phyloP scores from a whole-genome alignment of 2,329 filamentous ascomycete species.

The Diaporthe ilicicola region DNA sequence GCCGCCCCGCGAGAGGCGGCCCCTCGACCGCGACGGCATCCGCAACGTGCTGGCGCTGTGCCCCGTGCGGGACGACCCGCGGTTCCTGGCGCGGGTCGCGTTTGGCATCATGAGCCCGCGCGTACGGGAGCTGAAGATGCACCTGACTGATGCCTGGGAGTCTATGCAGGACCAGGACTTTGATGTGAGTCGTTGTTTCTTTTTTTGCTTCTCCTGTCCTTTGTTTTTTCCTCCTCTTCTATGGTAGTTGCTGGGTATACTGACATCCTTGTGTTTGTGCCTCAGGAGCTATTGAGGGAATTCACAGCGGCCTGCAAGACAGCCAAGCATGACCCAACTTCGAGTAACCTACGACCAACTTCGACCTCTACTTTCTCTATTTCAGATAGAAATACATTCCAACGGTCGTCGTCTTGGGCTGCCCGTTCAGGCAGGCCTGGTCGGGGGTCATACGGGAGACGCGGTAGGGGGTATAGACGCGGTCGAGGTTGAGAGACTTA shows the following conservation, averaged over 20 bases:
- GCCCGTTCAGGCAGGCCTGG: background rate
- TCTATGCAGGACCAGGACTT: conserved; percentile 65
- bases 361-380: no score
- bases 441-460: background rate
- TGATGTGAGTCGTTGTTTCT: conserved; percentile 45
- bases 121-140: conserved; percentile 56
- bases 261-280: background rate
- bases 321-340: background rate
- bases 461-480: background rate
- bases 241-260: background rate
- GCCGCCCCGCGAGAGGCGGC: conserved; percentile 47
- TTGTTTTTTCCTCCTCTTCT: rapidly evolving
- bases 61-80: conserved; percentile 61
- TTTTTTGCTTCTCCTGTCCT: no score
- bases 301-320: conserved; percentile 26
- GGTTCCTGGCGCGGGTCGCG: conserved; percentile 66
- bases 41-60: conserved; percentile 52
- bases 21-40: conserved; percentile 51
- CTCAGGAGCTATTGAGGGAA: conserved; percentile 25
- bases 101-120: conserved; percentile 70
- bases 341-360: background rate
- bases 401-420: background rate
- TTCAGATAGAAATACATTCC: background rate
- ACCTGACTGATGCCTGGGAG: conserved; percentile 55
- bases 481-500: background rate